A percentile compares a stretch with the other conserved stretches of the same genome.
Conservation (phyloP, 2,329 filamentous ascomycete genomes). For the Neospermospora avenae region DNA sequence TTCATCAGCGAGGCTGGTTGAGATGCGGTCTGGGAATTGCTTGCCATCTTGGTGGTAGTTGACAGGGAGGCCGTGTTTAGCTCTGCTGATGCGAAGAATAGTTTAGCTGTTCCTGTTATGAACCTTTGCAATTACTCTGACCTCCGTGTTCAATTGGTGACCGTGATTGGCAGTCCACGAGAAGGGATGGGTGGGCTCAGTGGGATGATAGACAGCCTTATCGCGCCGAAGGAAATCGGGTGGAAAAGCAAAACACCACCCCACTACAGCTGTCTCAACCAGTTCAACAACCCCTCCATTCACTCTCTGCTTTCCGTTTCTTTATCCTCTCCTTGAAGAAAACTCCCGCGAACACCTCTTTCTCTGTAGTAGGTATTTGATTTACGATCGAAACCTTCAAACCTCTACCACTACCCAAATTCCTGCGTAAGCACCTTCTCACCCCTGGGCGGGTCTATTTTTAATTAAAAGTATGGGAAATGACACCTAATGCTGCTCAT, state of each 20-base stretch:
- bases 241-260: constrained; percentile 21
- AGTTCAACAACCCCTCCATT: background rate
- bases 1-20: constrained; percentile 35
- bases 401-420: background rate
- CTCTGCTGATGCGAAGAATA: background rate
- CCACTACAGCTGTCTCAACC: constrained; percentile 18
- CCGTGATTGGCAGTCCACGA: background rate
- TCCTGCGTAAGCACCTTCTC: background rate
- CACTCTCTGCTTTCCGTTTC: background rate
- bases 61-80: background rate
- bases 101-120: background rate
- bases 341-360: constrained; percentile 15
- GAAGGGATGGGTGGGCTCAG: background rate
- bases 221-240: constrained; percentile 20
- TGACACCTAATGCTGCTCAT: constrained; percentile 19
- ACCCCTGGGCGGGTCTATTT: constrained; percentile 4
- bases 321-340: background rate
- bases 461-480: constrained; percentile 3
- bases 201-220: constrained; percentile 9
- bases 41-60: constrained; percentile 3
- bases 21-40: constrained; percentile 26
- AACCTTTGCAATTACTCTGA: background rate
- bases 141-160: background rate
- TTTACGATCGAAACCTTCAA: constrained; percentile 1
- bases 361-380: constrained; percentile 4